Conservation (phyloP, 2,329 filamentous ascomycete genomes). For the Aspergillus caelatus region DNA sequence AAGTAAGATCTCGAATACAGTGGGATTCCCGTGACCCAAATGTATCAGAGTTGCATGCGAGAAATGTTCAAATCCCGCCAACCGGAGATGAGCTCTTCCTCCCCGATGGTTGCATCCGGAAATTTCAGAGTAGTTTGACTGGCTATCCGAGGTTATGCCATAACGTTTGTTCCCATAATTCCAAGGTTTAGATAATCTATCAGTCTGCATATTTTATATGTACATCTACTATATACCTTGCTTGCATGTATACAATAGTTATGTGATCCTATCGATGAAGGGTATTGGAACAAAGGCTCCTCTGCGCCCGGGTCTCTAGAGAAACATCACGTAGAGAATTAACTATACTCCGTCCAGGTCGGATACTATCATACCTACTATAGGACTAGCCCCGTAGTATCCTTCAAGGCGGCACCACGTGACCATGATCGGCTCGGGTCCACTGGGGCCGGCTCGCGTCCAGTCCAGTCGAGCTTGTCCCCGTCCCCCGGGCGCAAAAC, state of each 20-base stretch:
- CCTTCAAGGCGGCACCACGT: not conserved
- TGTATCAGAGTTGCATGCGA: not conserved
- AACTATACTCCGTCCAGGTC: too few relatives aligned
- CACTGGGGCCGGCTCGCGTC: not conserved
- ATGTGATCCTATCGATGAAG: not conserved
- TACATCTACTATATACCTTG: not conserved
- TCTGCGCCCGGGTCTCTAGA: not conserved
- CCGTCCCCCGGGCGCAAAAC: slow-evolving; percentile 3
- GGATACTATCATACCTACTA: too few relatives aligned
- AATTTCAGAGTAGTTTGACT: not conserved
- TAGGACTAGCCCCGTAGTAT: not conserved
- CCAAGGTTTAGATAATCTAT: not conserved
- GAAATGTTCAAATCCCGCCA: not conserved
- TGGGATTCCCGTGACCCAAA: not conserved
- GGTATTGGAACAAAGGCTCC: not conserved
- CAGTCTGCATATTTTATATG: not conserved
- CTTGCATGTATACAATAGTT: not conserved
- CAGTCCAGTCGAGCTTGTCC: not conserved
- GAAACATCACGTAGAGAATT: too few relatives aligned
- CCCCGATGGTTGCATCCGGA: slow-evolving; percentile 3
- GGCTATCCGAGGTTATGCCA: not conserved
- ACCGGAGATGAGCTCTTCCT: not conserved
- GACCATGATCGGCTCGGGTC: not conserved
- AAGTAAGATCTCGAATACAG: not conserved
- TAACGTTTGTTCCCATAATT: not conserved